Percentiles rank a stretch among this genome's conserved stretches.
Conservation (phyloP, 2,329 filamentous ascomycete species). For the Domatiomyces catenatus region DNA sequence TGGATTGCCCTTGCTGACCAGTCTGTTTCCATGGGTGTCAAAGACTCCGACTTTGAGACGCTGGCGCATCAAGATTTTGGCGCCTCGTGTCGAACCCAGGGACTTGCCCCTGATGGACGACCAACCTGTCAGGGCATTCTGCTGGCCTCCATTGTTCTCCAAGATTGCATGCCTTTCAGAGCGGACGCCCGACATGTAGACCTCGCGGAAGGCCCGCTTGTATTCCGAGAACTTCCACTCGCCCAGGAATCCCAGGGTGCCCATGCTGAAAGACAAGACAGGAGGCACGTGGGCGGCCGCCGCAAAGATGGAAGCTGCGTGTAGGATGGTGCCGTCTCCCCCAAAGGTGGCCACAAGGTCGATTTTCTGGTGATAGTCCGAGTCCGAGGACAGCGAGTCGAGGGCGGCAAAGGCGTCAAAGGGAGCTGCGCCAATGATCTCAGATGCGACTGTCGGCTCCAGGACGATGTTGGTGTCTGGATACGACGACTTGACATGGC, state of each 20-base stretch:
- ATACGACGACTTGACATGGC: constrained; percentile 66
- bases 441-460: constrained; percentile 57
- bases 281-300: constrained; percentile 70
- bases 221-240: constrained; percentile 94
- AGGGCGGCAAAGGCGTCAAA: constrained; percentile 7
- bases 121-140: constrained; percentile 41
- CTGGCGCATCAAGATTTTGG: constrained; percentile 73
- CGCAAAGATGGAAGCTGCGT: constrained; percentile 74
- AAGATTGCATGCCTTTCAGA: constrained; percentile 29
- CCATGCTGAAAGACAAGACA: constrained; percentile 91
- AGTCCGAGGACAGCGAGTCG: constrained; percentile 1
- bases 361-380: constrained; percentile 53
- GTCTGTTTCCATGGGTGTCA: constrained; percentile 43
- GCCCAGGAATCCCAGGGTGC: constrained; percentile 81
- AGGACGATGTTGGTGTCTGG: constrained; percentile 68
- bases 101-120: constrained; percentile 62
- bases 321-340: constrained; percentile 80
- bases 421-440: constrained; percentile 41
- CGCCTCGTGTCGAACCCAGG: constrained; percentile 57
- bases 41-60: constrained; percentile 76
- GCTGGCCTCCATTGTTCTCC: constrained; percentile 22
- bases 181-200: constrained; percentile 65
- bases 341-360: constrained; percentile 83
- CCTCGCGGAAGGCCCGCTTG: constrained; percentile 80
- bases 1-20: constrained; percentile 20